Base-by-base conservation (phyloP, 2,329 filamentous ascomycete species). In the Hypoxylon sp. region DNA sequence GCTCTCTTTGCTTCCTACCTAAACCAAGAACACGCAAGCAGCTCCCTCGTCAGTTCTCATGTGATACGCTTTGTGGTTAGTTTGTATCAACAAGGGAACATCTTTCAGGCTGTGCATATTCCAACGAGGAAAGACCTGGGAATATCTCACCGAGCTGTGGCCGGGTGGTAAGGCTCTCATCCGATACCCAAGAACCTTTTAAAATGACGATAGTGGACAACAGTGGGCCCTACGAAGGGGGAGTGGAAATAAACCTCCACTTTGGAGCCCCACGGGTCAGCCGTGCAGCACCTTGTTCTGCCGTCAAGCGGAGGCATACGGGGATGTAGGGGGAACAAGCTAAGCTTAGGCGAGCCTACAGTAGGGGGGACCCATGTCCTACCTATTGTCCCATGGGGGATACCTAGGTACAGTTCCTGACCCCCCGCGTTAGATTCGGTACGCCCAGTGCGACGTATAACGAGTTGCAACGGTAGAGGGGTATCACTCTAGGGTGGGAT, bases 241-340 rank as follows among this genome's bases (percentile, higher is more conserved):
- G 25, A 58, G 46, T 55, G 51, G 55, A 51, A 55, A 58, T 58
- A 58, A 57, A 58, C 55, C 55, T 51, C 55, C 55, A 58, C 55
- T 48, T 55, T 48, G 48, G 21, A 25, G 45, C 36, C 55, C 55
- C n/a, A n/a, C n/a, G n/a, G n/a, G n/a, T n/a, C n/a, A n/a, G 51
- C 51, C 30, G 20, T 32, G 30, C 31, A 47, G 51, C 42, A 46
- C 42, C 51, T 42, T 36, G 21, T 17, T 21, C 26, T 51, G 42
- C 36, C 40, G 40, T 50, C 35, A 21, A 42, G 54, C 31, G 54
- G 45, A 38, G 19, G n/a, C n/a, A n/a, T 41, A 26, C 42, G 31
- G 51, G 26, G 27, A 23, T 15, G 11, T 23, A 30, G 42, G n/a
- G n/a, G n/a, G n/a, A n/a, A n/a, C n/a, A n/a, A n/a, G n/a, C n/a